Base-by-base conservation (phyloP, 208 protist species). In the Trichomonas gallinae region DNA sequence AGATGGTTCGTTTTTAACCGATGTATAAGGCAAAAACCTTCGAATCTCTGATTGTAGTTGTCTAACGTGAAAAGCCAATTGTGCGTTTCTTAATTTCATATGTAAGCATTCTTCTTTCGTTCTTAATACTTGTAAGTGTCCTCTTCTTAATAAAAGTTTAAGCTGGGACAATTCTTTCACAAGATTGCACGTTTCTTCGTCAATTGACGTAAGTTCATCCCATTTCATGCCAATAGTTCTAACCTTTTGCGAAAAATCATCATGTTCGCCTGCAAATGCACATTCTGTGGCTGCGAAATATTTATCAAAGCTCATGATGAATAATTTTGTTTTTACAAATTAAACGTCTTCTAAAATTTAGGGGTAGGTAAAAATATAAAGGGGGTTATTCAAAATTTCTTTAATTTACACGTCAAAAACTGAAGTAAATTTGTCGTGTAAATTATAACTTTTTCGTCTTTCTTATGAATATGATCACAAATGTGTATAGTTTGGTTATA, bases 31-130 rank as follows among this genome's bases (percentile, higher is more conserved):
- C 9, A 93, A 44, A 34, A 93, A 51, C 4, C 87, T 23, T 34
- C 15, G 45, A 38, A 93, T 93, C 46, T 93, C 87, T 15, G 87
- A 48, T 93, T 93, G 87, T 38, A 93, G 46, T 93, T 93, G 40
- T 15, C 87, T 38, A 51, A 93, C 87, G 8, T 93, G 87, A 93
- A 93, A 93, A 21, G n/a, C n/a, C 36, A 93, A 42, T 51, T 93
- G 44, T 34, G 87, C 87, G 36, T 93, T 93, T 58, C 44, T 51
- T 11, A 93, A 21, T 93, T 51, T 44, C 87, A 93, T 93, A 17
- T 48, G 42, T 2, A 93, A 17, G 38, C n/a, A 34, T 51, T 93
- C 87, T 93, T 93, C 87, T 93, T 40, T 93, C 38, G 87, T 93
- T 51, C 87, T 8, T 38, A 93, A 36, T 58, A 93, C 46, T 15